Conservation (phyloP, 2,329 filamentous ascomycete genomes). For the Trichoderma atrobrunneum region DNA sequence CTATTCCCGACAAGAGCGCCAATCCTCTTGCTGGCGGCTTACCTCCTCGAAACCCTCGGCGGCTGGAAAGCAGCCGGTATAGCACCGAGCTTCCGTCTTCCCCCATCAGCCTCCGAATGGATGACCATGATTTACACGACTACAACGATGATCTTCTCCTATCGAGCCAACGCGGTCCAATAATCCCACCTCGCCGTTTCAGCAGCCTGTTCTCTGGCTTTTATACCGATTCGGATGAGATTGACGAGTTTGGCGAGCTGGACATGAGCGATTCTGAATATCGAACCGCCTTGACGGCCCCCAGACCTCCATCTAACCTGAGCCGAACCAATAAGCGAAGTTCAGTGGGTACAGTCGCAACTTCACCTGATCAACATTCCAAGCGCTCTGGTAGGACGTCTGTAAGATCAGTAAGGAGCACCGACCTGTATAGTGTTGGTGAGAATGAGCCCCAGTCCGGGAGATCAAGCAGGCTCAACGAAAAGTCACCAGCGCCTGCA, state of each 20-base stretch:
- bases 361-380: constrained; percentile 43
- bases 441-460: constrained; percentile 28
- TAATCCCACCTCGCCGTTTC: constrained; percentile 69
- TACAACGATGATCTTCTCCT: constrained; percentile 80
- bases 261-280: constrained; percentile 67
- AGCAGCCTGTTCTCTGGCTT: constrained; percentile 88
- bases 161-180: constrained; percentile 55
- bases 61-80: constrained; percentile 48
- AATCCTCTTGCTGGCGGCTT: constrained; percentile 52
- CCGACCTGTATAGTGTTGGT: constrained; percentile 42
- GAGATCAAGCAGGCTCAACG: constrained; percentile 36
- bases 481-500: constrained; percentile 38
- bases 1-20: constrained; percentile 41
- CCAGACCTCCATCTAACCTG: constrained; percentile 47
- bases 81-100: constrained; percentile 51
- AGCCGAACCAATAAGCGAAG: constrained; percentile 42
- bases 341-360: constrained; percentile 37
- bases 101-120: constrained; percentile 35
- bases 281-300: constrained; percentile 63
- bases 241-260: constrained; percentile 58
- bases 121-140: constrained; percentile 47
- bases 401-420: constrained; percentile 42
- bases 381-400: constrained; percentile 29
- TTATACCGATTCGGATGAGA: constrained; percentile 66
- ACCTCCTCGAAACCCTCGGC: constrained; percentile 59